Base-by-base conservation (phyloP, 2,329 filamentous ascomycete genomes). In the Fonsecaea monophora region DNA sequence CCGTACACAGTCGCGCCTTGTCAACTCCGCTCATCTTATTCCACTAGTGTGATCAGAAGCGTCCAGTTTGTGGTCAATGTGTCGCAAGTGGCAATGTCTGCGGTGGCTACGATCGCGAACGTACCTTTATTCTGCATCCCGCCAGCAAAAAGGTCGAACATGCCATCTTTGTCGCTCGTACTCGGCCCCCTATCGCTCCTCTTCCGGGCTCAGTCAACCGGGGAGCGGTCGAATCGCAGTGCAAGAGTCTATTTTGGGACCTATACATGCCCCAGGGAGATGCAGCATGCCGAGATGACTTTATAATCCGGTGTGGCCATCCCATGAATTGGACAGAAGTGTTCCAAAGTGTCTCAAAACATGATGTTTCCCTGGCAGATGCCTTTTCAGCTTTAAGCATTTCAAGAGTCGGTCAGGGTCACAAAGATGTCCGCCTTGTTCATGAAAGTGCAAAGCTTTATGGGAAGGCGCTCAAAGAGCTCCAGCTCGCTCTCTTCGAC, bases 21-120 rank as follows among this genome's bases (percentile, higher is more conserved):
- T 42, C 50, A 62, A 55, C 62, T 37, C 38, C 35, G n/a, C 59
- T 65, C 42, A 60, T 13, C 7, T 9, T 18, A 21, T 35, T 61
- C 34, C 45, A 32, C 48, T 70, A 88, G 85, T 90, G 88, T 75
- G 88, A 88, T 77, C 87, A 88, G 69, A 82, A 85, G 65, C 83
- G 84, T 3, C 88, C 88, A 1, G 79, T 80, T 42, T 90, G 88
- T 75, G 82, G 82, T 62, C 89, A 88, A 74, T 90, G 88, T 74
- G 78, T 82, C 64, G 81, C 84, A 71, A 85, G 83, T 71, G 85
- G 86, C 25, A 80, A 86, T 53, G 76, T 82, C 65, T 90, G 88
- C 72, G 83, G 83, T 55, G 88, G 88, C 45, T 90, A 90, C 75
- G 83, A 88, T 73, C 81, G 85, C 45, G 84, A 89, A 73, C 84